Evolutionary conservation across 2,329 filamentous ascomycete genomes (phyloP).

Genomic region (Cytospora piceae): DNA sequence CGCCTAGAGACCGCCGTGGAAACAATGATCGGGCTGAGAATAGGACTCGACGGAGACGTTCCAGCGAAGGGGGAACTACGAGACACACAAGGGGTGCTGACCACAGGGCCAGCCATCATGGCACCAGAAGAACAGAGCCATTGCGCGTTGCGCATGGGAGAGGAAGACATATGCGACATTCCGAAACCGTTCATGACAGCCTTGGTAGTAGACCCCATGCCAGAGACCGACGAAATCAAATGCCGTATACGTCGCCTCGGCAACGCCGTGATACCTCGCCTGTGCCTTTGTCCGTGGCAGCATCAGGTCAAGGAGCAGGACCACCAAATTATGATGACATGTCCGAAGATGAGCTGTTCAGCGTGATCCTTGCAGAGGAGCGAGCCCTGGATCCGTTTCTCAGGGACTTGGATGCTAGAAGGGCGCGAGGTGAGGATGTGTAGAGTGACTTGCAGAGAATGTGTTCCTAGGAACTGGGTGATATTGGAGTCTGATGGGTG

Average conservation of each 20-base stretch:
- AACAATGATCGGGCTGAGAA: background rate
- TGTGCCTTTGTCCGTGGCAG: background rate
- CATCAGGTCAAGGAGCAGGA: background rate
- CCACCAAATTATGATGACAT: background rate
- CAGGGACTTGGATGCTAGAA: constrained; percentile 1
- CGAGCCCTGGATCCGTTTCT: constrained; percentile 14
- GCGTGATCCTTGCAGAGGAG: constrained; percentile 1
- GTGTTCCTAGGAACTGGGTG: no score
- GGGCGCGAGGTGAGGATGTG: background rate
- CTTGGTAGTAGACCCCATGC: background rate
- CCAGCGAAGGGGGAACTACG: background rate
- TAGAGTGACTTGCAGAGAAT: background rate
- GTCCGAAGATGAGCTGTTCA: constrained; percentile 1
- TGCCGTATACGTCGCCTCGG: no score
- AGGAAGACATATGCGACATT: background rate
- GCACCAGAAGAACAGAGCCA: background rate
- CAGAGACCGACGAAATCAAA: background rate
- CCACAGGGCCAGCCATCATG: background rate
- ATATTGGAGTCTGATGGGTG: no score
- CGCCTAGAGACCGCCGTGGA: background rate
- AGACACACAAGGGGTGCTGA: background rate
- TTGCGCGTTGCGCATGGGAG: background rate
- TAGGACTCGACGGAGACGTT: background rate
- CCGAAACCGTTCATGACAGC: background rate
- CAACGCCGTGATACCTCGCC: background rate